Base-by-base conservation (phyloP, 1,284 basidiomycete species). In the Cryptococcus jaspeensis region DNA sequence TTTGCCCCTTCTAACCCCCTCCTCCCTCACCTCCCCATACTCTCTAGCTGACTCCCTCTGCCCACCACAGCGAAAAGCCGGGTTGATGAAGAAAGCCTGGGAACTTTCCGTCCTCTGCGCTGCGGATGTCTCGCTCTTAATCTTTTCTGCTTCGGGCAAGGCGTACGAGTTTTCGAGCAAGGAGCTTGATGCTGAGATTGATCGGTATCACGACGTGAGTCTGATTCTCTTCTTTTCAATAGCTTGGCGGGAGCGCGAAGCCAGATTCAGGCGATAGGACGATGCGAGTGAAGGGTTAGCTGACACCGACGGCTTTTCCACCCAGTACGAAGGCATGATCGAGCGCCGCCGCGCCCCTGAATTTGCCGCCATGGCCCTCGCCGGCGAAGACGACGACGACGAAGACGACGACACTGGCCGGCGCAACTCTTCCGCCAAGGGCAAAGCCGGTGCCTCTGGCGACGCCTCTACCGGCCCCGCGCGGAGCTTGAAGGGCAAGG, bases 11-110 rank as follows among this genome's bases (percentile, higher is more conserved):
- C 37, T 48, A 28, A 2, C 28, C 8, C 23, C 37, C 9, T 15
- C 20, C 23, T 46, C 8, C 43, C 6, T 38, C 32, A 16, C 32
- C 16, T 15, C 23, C 7, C 40, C 28, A 28, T 22, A 22, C 22
- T 15, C 40, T n/a, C 23, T 7, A 36, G 49, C 38, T 55, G 18
- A 49, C 40, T 16, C 25, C 15, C 16, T 9, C 15, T 23, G n/a
- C 41, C 20, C 20, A 11, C 9, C 43, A 12, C 58, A 77, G 71
- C 69, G 76, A 37, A 78, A 78, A 63, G 75, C 75, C 9, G 76
- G 76, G 32, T 54, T 78, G 48, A 76, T 78, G 74, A 78, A 78
- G 62, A 78, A 78, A 59, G 76, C 76, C 16, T 78, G 76, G 73
- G 76, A 78, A 60, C 62, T 78, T 41, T 71, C 68, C 7, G 76